Evolutionary conservation across 2,329 filamentous ascomycete genomes (phyloP), one percentile per base, ranked within the genome.

Genomic region (Microsporum ferrugineum): DNA sequence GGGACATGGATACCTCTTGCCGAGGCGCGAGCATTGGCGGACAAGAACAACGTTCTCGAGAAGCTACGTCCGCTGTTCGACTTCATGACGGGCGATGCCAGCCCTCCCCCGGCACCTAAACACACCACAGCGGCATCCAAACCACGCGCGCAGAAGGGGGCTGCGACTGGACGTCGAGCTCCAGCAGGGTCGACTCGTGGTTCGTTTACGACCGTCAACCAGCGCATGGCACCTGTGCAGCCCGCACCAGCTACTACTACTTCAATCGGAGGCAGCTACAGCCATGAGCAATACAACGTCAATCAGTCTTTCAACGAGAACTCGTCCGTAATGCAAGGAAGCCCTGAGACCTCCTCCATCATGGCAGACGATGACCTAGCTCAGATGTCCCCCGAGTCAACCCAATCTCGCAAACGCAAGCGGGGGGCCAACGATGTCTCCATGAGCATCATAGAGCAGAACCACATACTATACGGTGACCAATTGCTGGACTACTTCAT

Each of bases 401-500:
- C 73, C 29, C 76, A 72, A 64, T 77, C 76, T 36, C 80, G 82
- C 63, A 96, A 96, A 76, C 84, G 91, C 63, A 95, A 95, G 77
- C 82, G 89, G n/a, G 79, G 77, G 23, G 79, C 86, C 61, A 86
- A 78, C 75, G 87, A 77, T 78, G 85, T 72, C 69, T 83, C 68
- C 17, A 57, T 65, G 47, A 60, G 55, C 5, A 63, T 62, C 17
- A 64, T 63, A 27, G 89, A 95, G 65, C 88, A 91, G 71, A 87
- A 94, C 67, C 91, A 97, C 72, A 87, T 89, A 33, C 80, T 95
- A 29, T 99, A 96, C 75, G 89, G 91, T 14, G 94, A 99, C 66
- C 89, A 94, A 68, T 82, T 99, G 31, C 80, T 99, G 39, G 94
- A 99, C 73, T 99, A 97, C 76, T 99, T 97, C 70, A 87, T 97